These are phyloP conservation scores for Ophiobolus disseminans DNA, from an alignment of 2,329 filamentous ascomycete genomes.

Conservation along the genomic window DNA sequence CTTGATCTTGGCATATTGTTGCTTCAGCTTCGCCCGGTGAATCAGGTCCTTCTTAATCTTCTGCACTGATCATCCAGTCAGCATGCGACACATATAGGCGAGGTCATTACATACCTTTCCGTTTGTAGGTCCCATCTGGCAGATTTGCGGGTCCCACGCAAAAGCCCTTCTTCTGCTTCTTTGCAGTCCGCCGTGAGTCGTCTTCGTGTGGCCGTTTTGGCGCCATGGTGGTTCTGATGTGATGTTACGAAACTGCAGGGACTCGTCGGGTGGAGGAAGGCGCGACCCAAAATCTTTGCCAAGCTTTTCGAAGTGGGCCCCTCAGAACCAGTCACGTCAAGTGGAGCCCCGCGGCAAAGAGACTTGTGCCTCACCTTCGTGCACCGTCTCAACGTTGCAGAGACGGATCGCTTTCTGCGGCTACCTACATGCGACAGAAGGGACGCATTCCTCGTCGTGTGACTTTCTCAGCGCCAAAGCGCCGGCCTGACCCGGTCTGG, in stretches of 20 bases:
- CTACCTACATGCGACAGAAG: neutral
- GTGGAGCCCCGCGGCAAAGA: constrained; percentile 16
- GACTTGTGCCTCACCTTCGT: constrained; percentile 9
- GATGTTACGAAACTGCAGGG: constrained; percentile 4
- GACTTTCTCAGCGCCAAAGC: constrained; percentile 26
- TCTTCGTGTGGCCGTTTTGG: constrained; percentile 64
- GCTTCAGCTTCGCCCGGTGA: constrained; percentile 90
- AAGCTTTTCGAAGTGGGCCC: constrained; percentile 28
- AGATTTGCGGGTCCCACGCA: constrained; percentile 87
- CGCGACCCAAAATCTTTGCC: constrained; percentile 20
- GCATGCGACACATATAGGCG: neutral
- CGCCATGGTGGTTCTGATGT: constrained; percentile 56
- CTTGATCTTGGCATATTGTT: constrained; percentile 88
- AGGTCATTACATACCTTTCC: constrained; percentile 66
- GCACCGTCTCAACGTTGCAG: constrained; percentile 5
- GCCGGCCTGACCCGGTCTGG: constrained; percentile 22
- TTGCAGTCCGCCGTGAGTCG: constrained; percentile 41
- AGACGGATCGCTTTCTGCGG: constrained; percentile 7
- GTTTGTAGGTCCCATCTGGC: constrained; percentile 84
- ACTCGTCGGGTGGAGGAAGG: constrained; percentile 5
- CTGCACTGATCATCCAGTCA: constrained; percentile 63
- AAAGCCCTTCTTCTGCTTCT: constrained; percentile 74
- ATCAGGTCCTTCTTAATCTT: constrained; percentile 92
- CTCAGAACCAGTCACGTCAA: constrained; percentile 16
- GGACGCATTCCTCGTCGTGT: constrained; percentile 27